phyloP scores from a whole-genome alignment of 352 stramenopile species.

The Globisporangium nagaii region DNA sequence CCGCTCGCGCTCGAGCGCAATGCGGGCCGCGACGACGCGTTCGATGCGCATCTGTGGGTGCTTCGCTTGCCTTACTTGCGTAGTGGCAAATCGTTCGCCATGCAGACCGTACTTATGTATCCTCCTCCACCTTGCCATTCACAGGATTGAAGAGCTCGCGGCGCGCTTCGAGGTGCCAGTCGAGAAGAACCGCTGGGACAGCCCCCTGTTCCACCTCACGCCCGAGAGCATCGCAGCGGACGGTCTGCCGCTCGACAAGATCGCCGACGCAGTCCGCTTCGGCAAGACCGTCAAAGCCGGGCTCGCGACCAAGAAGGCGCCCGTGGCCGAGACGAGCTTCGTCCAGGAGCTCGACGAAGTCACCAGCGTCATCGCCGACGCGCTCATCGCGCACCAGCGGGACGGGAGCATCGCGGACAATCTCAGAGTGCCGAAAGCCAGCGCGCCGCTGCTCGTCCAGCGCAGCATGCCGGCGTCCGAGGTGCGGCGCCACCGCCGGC shows the following conservation, averaged over 20 bases:
- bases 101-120: no score
- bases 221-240: constrained; percentile 32
- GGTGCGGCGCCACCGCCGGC: constrained; percentile 59
- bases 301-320: constrained; percentile 53
- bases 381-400: constrained; percentile 51
- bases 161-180: constrained; percentile 87
- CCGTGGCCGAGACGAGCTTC: constrained; percentile 61
- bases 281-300: constrained; percentile 69
- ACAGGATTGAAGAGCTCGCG: constrained; percentile 81
- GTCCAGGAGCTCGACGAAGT: constrained; percentile 62
- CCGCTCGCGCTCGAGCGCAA: constrained; percentile 58
- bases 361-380: constrained; percentile 53
- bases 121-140: no score
- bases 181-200: constrained; percentile 93
- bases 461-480: constrained; percentile 53
- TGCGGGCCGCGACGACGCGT: constrained; percentile 20
- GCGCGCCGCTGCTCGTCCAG: constrained; percentile 27
- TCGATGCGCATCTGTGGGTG: constrained; percentile 52
- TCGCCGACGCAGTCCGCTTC: constrained; percentile 49
- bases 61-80: no score
- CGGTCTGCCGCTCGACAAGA: constrained; percentile 37
- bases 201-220: constrained; percentile 75
- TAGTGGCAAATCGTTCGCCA: background rate
- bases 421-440: constrained; percentile 30
- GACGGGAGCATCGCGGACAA: constrained; percentile 54